These are phyloP conservation scores for Escallonia herrerae DNA, from an alignment of 129 eudicot genomes.

Conservation along the genomic window DNA sequence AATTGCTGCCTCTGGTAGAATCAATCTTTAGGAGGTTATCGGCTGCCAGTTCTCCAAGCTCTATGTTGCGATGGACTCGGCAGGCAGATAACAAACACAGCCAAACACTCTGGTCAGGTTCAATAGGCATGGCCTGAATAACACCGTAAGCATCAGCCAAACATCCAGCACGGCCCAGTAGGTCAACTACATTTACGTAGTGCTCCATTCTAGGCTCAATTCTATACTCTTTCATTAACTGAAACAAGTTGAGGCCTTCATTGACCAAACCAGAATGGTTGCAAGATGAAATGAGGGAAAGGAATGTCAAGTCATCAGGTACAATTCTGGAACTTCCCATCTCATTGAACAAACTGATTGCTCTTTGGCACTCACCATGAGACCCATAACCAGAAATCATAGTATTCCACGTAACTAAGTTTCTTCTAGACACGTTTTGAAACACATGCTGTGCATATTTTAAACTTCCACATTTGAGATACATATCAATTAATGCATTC, in stretches of 20 bases:
- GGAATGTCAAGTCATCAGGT: slow-evolving; percentile 23
- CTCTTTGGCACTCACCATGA: slow-evolving; percentile 20
- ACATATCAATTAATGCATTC: slow-evolving; percentile 36
- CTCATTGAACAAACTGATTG: slow-evolving; percentile 14
- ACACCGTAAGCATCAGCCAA: slow-evolving; percentile 20
- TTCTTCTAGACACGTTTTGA: slow-evolving; percentile 18
- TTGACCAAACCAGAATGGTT: slow-evolving; percentile 23
- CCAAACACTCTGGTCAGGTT: slow-evolving; percentile 26
- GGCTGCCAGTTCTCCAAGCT: slow-evolving; percentile 31
- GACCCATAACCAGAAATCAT: slow-evolving; percentile 34
- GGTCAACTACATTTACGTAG: slow-evolving; percentile 26
- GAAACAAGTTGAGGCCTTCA: slow-evolving; percentile 16
- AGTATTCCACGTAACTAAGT: slow-evolving; percentile 35
- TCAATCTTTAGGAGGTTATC: slow-evolving; percentile 22
- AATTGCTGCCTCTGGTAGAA: slow-evolving; percentile 24
- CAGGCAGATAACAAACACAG: slow-evolving; percentile 28
- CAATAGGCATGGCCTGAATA: slow-evolving; percentile 20
- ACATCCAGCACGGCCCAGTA: slow-evolving; percentile 28
- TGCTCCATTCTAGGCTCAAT: slow-evolving; percentile 31
- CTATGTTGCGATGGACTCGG: slow-evolving; percentile 20
- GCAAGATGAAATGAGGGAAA: slow-evolving; percentile 36
- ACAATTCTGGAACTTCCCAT: slow-evolving; percentile 13
- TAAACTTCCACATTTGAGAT: slow-evolving; percentile 31
- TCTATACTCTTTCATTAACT: slow-evolving; percentile 14
- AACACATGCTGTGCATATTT: slow-evolving; percentile 21